A percentile compares a stretch with the other conserved stretches of the same genome.
phyloP scores from a whole-genome alignment of 345 rosid species.

The Salix arbutifolia region DNA sequence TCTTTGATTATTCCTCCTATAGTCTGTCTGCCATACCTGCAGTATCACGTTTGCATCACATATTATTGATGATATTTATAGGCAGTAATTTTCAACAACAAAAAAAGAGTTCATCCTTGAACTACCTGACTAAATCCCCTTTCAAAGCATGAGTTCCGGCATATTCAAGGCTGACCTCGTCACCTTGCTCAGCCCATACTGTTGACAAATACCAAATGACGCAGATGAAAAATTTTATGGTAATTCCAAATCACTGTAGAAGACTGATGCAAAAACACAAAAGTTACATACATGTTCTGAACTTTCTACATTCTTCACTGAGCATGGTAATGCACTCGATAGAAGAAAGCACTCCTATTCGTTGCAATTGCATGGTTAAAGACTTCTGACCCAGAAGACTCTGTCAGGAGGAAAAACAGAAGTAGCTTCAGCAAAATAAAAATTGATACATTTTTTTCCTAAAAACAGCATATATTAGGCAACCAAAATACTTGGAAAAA shows the following conservation, averaged over 20 bases:
- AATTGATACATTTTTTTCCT: neutral
- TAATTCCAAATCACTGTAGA: constrained; percentile 6
- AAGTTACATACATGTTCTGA: constrained; percentile 61
- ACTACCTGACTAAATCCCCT: constrained; percentile 92
- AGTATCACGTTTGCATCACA: neutral
- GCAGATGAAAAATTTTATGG: neutral
- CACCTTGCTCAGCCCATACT: constrained; percentile 99
- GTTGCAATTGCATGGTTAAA: constrained; percentile 61
- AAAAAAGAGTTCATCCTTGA: neutral
- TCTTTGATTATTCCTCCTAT: constrained; percentile 74
- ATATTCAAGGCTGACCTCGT: constrained; percentile 89
- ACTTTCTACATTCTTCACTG: constrained; percentile 56
- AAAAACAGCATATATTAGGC: constrained; percentile 2
- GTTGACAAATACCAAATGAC: constrained; percentile 3
- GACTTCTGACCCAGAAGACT: constrained; percentile 76
- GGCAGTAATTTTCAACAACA: neutral
- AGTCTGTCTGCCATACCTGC: constrained; percentile 88
- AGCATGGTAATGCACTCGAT: constrained; percentile 61
- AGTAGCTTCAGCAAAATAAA: neutral
- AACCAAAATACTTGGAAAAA: constrained; percentile 14
- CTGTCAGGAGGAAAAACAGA: constrained; percentile 40
- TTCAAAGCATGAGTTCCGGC: constrained; percentile 91
- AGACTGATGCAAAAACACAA: neutral
- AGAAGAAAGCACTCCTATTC: constrained; percentile 51
- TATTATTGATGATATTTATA: neutral